Evolutionary conservation across 75 land plant species (phyloP), one percentile per base, ranked within the genome.

Genomic region (Pinus albicaulis): DNA sequence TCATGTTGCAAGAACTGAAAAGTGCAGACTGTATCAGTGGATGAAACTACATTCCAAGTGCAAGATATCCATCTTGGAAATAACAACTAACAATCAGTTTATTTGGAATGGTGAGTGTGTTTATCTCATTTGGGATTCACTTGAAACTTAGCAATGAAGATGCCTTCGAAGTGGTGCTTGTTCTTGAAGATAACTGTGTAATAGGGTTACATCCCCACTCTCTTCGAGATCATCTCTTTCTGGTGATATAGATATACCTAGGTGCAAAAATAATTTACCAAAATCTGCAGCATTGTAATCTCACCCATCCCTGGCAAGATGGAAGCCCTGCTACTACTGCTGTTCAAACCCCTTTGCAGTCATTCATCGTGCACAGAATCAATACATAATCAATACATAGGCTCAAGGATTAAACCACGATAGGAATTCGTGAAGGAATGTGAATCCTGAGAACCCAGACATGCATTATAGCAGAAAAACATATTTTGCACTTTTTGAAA

Each of bases 241-340:
- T 98, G 99, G 82, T 98, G 99, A 81, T 94, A 98, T 71, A 98
- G 90, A 79, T 86, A 95, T 26, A 88, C 92, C 74, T 98, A 95
- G n/a, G 99, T 98, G 91, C 95, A 98, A 88, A 98, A 98, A 57
- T 98, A 98, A 80, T n/a, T 94, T 93, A 31, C 93, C 99, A 77
- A 84, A 95, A 76, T 98, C 98, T n/a, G 91, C 99, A 24, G 81
- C 99, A 66, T 91, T 95, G 82, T 95, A 93, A 72, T 71, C 73
- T 63, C 74, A 55, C 7, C 69, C 44, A 19, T 22, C 60, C 7
- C 65, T 19, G 26, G n/a, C 17, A 20, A 60, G 15, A 17, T 72
- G 25, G 24, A 55, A 28, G 55, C 22, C 80, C 57, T 34, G 48
- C 44, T 66, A 31, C 41, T 19, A 48, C 3, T 66, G 6, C 44